Evolutionary conservation across 352 stramenopile genomes (phyloP).

Genomic region (Phytophthora brassicae): DNA sequence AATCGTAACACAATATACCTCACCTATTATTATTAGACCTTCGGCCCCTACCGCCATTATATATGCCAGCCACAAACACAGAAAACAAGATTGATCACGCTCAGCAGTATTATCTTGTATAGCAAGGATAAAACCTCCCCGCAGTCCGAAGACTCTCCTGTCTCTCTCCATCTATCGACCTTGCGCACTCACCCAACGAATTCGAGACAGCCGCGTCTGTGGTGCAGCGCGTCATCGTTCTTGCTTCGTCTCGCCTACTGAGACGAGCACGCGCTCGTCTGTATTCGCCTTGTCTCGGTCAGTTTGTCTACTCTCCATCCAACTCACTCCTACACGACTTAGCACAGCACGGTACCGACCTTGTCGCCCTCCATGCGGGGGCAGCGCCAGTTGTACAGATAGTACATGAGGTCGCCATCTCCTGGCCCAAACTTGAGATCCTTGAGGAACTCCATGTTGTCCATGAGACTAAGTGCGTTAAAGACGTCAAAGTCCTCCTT

Average conservation of each 20-base stretch:
- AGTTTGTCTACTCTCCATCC: constrained; percentile 6
- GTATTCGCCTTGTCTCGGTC: background rate
- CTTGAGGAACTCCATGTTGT: constrained; percentile 65
- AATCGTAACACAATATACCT: too few species aligned
- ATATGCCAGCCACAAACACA: constrained; percentile 8
- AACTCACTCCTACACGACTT: constrained; percentile 6
- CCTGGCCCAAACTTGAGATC: constrained; percentile 65
- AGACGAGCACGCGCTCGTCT: constrained; percentile 8
- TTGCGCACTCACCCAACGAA: constrained; percentile 22
- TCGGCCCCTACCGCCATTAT: background rate
- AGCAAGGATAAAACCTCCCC: constrained; percentile 7
- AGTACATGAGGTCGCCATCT: constrained; percentile 70
- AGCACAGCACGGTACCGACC: constrained; percentile 63
- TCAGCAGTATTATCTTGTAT: constrained; percentile 8
- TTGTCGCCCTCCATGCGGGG: constrained; percentile 51
- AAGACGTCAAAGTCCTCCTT: constrained; percentile 66
- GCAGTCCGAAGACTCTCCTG: constrained; percentile 4
- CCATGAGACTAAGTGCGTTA: constrained; percentile 71
- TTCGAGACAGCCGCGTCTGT: background rate
- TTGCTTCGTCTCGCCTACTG: background rate
- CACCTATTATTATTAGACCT: too few species aligned
- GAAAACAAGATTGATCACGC: background rate
- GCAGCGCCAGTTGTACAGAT: constrained; percentile 81
- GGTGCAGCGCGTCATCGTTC: background rate
- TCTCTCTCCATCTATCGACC: constrained; percentile 18